Base-by-base conservation (phyloP, 2,329 filamentous ascomycete species). In the Trichophyton benhamiae region DNA sequence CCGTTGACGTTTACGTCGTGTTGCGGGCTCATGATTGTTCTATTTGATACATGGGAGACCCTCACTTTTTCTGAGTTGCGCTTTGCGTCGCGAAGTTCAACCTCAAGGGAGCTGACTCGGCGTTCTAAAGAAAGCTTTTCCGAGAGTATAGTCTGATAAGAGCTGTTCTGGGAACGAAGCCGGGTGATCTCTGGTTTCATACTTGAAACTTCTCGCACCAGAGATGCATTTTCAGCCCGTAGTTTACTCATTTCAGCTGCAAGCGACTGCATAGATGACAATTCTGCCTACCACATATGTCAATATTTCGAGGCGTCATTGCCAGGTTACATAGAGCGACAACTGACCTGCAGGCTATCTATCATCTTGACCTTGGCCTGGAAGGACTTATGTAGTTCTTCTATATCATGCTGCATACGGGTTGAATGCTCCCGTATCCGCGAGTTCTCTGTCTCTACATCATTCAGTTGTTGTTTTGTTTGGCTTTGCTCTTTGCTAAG, bases 101-200 rank as follows among this genome's bases (percentile, higher is more conserved):
- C 85, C 72, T 95, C 88, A 1, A 91, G 74, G 1, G 86, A 84
- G 68, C 82, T 86, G 30, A 96, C 73, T 73, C 94, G 88, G 53
- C 88, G 85, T 70, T 94, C 86, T 13, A 96, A 75, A 1, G 87
- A 81, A 53, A 92, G 79, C 72, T 95, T 96, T 70, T 95, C 90
- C 1, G 87, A 79, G 15, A 95, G 78, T 9, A 89, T 77, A 1
- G 82, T 80, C 68, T 91, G 85, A 60, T 91, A 84, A 13, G 79
- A 78, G 36, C 76, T 73, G 20, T 77, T 78, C 70, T 87, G 83
- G 5, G 80, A 77, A 65, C 79, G 80, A 13, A 87, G 74, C 68
- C 84, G 82, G 64, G 86, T 83, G 38, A 87, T 68, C 70, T 87
- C 84, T 2, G 82, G 81, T 66, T 82, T 82, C 61, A 87, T 67